A percentile compares a stretch with the other conserved stretches of the same genome.
Conservation (phyloP, 2,329 filamentous ascomycete genomes). For the Alternaria solani region DNA sequence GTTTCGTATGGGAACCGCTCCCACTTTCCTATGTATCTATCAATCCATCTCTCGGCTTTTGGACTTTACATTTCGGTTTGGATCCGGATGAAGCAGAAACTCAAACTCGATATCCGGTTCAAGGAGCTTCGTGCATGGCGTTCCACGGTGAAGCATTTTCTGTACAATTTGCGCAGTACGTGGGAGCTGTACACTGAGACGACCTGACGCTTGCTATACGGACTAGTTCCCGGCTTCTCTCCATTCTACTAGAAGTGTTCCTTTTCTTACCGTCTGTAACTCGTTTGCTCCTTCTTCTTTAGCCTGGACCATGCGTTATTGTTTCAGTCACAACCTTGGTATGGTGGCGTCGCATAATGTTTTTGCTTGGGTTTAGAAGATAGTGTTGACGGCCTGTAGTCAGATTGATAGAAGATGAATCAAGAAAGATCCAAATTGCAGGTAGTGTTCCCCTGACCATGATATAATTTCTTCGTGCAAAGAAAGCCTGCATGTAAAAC, state of each 20-base stretch:
- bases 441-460: background rate
- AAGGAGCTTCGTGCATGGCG: constrained; percentile 33
- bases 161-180: constrained; percentile 28
- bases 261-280: constrained; percentile 16
- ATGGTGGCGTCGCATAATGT: constrained; percentile 24
- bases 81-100: constrained; percentile 33
- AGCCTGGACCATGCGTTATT: constrained; percentile 13
- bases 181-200: constrained; percentile 39
- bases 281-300: constrained; percentile 8
- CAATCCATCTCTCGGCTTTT: constrained; percentile 36
- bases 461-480: constrained; percentile 1
- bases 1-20: constrained; percentile 23
- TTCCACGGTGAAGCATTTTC: constrained; percentile 31
- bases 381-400: constrained; percentile 21
- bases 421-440: constrained; percentile 36
- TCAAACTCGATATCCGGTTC: constrained; percentile 21
- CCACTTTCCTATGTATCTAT: constrained; percentile 46
- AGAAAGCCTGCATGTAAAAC: background rate
- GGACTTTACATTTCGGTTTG: constrained; percentile 38
- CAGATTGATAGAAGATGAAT: constrained; percentile 34
- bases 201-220: constrained; percentile 27
- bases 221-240: constrained; percentile 11
- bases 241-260: constrained; percentile 13
- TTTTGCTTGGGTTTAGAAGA: constrained; percentile 17
- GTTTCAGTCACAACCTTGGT: constrained; percentile 17